These are phyloP conservation scores for Paecilomyces dactylethromorphus DNA, from an alignment of 2,329 filamentous ascomycete species.

Conservation along the genomic window DNA sequence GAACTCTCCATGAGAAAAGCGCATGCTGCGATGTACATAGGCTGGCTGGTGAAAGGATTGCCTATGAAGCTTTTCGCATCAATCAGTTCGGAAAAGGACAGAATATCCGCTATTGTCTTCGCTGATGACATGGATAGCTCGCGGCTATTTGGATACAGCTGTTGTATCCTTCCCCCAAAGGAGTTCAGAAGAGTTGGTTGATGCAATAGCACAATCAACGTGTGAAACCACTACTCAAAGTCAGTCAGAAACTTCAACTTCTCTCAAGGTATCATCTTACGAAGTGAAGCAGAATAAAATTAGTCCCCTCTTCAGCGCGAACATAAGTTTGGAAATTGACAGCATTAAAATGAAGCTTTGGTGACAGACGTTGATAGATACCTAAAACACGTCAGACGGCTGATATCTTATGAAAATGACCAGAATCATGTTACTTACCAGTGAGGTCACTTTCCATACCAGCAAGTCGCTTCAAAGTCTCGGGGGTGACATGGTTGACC, in stretches of 20 bases:
- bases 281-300: conserved; percentile 78
- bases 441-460: conserved; percentile 79
- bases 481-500: conserved; percentile 65
- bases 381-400: conserved; percentile 18
- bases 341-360: conserved; percentile 73
- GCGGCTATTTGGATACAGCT: conserved; percentile 71
- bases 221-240: conserved; percentile 64
- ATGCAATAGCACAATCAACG: conserved; percentile 75
- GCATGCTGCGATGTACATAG: conserved; percentile 85
- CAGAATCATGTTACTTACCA: conserved; percentile 36
- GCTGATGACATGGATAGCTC: conserved; percentile 81
- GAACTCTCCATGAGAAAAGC: conserved; percentile 81
- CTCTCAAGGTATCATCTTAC: conserved; percentile 11
- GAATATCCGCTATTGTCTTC: conserved; percentile 84
- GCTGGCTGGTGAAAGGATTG: conserved; percentile 83
- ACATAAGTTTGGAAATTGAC: conserved; percentile 82
- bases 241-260: conserved; percentile 9
- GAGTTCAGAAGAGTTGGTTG: conserved; percentile 76
- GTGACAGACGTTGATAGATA: conserved; percentile 68
- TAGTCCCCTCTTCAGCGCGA: conserved; percentile 72
- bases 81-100: conserved; percentile 78
- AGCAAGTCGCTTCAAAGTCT: conserved; percentile 64
- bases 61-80: conserved; percentile 80
- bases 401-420: not conserved
- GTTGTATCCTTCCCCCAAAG: conserved; percentile 62